Base-by-base conservation (phyloP, 1,139 yeast genomes). In the Suhomyces coccinellae region DNA sequence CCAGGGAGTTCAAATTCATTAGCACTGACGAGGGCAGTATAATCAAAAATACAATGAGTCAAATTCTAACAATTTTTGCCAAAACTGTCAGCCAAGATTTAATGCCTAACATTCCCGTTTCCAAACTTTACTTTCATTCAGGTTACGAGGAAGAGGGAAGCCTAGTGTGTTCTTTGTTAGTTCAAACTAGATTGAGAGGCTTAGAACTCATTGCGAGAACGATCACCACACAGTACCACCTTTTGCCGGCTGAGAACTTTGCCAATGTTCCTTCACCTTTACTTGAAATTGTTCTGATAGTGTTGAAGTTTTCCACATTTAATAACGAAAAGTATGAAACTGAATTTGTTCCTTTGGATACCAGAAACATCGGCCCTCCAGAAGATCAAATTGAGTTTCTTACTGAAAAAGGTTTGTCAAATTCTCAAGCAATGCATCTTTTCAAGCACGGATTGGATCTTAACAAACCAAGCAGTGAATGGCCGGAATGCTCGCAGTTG, bases 291-390 rank as follows among this genome's bases (percentile, higher is more conserved):
- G 29, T 40, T 10, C 17, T 34, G 12, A 36, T 32, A 12, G 38
- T 44, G 10, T 27, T 36, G 31, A 43, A 43, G 17, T 11, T 24
- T 33, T 38, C 40, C 11, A 30, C 39, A 2, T 43, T 35, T 30
- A 61, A 43, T 46, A 63, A 43, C 52, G 66, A 52, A 48, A 14
- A 35, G 11, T 31, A 35, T 69, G 75, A 32, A 52, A 65, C 40
- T 47, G 75, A 52, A 2, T 67, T 67, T 37, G 70, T 73, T 41
- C 78, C 80, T 7, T 65, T 83, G 28, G 62, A 69, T 14, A 72
- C 80, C 66, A 64, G 67, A 34, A 71, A 73, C 35, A 79, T 81
- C 3, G 61, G 73, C 5, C 83, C 84, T 10, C 76, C 87, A 0
- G 66, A 69, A n/a, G 69, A 69, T 9, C 78, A 80, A 52, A 61